Evolutionary conservation across 805 yeast genomes (phyloP).

Genomic region (Wickerhamomyces queroliae): DNA sequence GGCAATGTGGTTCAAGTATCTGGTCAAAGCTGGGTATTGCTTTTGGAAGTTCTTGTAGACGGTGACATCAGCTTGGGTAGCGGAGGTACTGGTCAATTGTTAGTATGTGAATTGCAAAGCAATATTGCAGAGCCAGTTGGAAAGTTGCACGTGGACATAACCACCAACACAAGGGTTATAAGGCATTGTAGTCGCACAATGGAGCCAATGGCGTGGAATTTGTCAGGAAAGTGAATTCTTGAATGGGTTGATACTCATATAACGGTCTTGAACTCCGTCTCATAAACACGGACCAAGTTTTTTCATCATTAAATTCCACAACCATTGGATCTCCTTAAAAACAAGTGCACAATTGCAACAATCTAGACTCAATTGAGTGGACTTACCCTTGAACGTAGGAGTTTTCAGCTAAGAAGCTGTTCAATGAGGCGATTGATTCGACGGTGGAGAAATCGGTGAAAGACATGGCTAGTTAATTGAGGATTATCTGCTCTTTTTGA

Average conservation of each 20-base stretch:
- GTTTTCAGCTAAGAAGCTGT: conserved; percentile 85
- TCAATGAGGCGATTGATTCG: conserved; percentile 67
- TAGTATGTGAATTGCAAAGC: conserved; percentile 9
- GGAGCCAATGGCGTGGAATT: too few species aligned
- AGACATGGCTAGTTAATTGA: conserved; percentile 48
- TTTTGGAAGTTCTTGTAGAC: conserved; percentile 91
- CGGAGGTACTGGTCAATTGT: conserved; percentile 54
- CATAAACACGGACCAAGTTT: conserved; percentile 94
- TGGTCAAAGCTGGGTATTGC: conserved; percentile 88
- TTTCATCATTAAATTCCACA: conserved; percentile 49
- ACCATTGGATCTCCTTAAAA: not conserved
- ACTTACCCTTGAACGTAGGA: conserved; percentile 96
- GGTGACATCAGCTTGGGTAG: conserved; percentile 93
- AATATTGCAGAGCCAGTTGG: too few species aligned
- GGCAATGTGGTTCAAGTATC: conserved; percentile 99
- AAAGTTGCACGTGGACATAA: too few species aligned
- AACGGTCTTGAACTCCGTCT: conserved; percentile 95
- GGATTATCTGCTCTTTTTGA: not conserved
- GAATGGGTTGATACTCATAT: conserved; percentile 75
- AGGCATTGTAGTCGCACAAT: too few species aligned
- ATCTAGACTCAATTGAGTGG: not conserved
- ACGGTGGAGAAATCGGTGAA: conserved; percentile 77
- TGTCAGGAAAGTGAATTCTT: conserved; percentile 36
- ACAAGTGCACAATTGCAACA: not conserved
- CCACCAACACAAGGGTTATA: too few species aligned